Base-by-base conservation (phyloP, 2,329 filamentous ascomycete genomes). In the Rutstroemia sp. region DNA sequence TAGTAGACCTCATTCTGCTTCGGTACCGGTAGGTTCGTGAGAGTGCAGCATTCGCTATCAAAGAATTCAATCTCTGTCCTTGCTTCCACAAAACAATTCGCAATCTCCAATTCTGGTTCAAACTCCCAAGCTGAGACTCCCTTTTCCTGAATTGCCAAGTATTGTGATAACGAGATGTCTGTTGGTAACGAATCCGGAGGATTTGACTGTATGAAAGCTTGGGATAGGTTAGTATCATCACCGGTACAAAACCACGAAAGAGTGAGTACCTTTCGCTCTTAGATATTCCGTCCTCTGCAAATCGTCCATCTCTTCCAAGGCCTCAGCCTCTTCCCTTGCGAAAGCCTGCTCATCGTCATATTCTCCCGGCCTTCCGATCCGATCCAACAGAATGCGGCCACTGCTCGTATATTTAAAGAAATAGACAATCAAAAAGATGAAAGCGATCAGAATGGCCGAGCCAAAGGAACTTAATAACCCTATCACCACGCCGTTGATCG, bases 1-100 rank as follows among this genome's bases (percentile, higher is more conserved):
- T 99, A 99, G 72, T 99, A 99, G 10, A 97, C 92, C 68, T 99
- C 94, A 69, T 99, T 99, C 70, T 99, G 94, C 69, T 99, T 99
- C 14, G 94, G 94, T 7, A 99, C 90, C 0, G 94, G 94, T 42
- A 99, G 74, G 67, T 99, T 99, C 42, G 65, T 67, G 47, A 70
- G 61, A 60, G 97, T 94, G 65, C 92, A 95, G 75, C 92, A 97
- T 71, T 95, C 94, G 2, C 91, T 94, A 72, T 99, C 94, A 69
- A 95, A 99, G 75, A 99, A 99, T 71, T 99, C 94, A 61, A 99
- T 96, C 72, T 99, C 94, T 10, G 94, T 99, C 63, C 94, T 84
- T 42, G 77, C 92, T 73, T 99, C 92, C 61, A 99, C 94, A 69
- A 99, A 99, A 73, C 94, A 99, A 73, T 97, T 97, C 64, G 94